Conservation (phyloP, 2,329 filamentous ascomycete species). For the Talaromyces sp. region DNA sequence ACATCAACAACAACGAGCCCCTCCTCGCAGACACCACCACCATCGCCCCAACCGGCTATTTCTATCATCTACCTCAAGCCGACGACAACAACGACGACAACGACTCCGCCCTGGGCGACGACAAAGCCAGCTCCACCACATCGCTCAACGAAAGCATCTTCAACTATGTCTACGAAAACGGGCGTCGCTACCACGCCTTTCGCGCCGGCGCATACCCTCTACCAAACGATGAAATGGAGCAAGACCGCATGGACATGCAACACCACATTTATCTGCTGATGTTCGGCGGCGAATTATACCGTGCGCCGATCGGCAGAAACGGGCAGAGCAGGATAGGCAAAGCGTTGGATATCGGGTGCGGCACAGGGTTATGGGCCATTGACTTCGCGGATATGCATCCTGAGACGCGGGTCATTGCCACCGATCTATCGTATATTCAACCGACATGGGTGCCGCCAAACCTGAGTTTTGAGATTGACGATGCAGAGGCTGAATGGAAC, state of each 20-base stretch:
- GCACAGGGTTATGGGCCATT: slow-evolving; percentile 17
- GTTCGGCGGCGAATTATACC: slow-evolving; percentile 13
- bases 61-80: too few relatives aligned
- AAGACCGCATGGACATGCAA: slow-evolving; percentile 21
- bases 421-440: slow-evolving; percentile 21
- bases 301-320: slow-evolving; percentile 2
- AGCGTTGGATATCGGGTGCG: slow-evolving; percentile 14
- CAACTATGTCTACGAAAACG: slow-evolving; percentile 17
- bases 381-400: slow-evolving; percentile 16
- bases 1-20: not conserved
- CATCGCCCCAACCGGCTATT: not conserved
- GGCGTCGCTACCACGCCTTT: slow-evolving; percentile 20
- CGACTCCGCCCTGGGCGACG: slow-evolving; percentile 13
- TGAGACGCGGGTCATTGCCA: slow-evolving; percentile 16
- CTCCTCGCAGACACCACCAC: slow-evolving; percentile 5
- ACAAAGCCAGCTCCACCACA: slow-evolving; percentile 11
- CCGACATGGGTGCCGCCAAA: slow-evolving; percentile 16
- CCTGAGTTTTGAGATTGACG: slow-evolving; percentile 20
- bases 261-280: slow-evolving; percentile 16
- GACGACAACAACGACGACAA: slow-evolving; percentile 9
- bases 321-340: not conserved
- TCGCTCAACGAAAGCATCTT: slow-evolving; percentile 14
- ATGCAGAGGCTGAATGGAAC: slow-evolving; percentile 24
- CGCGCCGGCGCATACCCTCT: slow-evolving; percentile 19
- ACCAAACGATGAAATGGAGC: slow-evolving; percentile 23